phyloP scores from a whole-genome alignment of 352 stramenopile genomes.

The Aphanomyces euteiches region DNA sequence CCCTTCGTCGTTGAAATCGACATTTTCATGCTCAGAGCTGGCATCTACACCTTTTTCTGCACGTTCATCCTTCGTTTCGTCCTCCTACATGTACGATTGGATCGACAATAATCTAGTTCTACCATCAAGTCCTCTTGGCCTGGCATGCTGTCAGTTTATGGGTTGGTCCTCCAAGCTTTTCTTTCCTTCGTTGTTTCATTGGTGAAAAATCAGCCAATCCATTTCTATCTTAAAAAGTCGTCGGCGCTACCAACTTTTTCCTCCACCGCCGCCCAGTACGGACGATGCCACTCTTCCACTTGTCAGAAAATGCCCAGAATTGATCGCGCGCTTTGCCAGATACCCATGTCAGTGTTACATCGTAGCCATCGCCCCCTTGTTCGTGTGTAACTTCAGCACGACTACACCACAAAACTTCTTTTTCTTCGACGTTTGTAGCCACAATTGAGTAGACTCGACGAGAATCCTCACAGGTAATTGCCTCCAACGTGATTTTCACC shows the following conservation, averaged over 20 bases:
- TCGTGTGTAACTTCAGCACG: constrained; percentile 14
- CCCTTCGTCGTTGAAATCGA: no score
- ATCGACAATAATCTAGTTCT: no score
- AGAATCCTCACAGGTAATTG: no score
- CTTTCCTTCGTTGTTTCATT: not conserved
- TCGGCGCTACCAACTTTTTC: constrained; percentile 35
- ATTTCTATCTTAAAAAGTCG: not conserved
- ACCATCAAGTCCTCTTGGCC: no score
- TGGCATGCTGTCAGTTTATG: not conserved
- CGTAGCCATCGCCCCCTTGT: constrained; percentile 31
- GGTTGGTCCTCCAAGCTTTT: not conserved
- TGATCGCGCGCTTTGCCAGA: constrained; percentile 44
- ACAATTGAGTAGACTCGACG: not conserved
- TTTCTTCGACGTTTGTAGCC: not conserved
- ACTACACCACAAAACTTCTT: constrained; percentile 33
- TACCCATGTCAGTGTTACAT: constrained; percentile 49
- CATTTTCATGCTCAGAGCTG: no score
- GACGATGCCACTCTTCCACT: constrained; percentile 56
- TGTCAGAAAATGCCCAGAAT: constrained; percentile 63
- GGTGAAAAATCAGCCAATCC: constrained; percentile 12
- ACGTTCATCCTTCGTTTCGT: no score
- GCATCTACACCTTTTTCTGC: no score
- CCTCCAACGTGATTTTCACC: no score
- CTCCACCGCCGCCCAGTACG: constrained; percentile 63
- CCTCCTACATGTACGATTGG: no score